These are phyloP conservation scores for Hyaloscypha variabilis DNA, from an alignment of 495 filamentous ascomycete species.

Conservation along the genomic window DNA sequence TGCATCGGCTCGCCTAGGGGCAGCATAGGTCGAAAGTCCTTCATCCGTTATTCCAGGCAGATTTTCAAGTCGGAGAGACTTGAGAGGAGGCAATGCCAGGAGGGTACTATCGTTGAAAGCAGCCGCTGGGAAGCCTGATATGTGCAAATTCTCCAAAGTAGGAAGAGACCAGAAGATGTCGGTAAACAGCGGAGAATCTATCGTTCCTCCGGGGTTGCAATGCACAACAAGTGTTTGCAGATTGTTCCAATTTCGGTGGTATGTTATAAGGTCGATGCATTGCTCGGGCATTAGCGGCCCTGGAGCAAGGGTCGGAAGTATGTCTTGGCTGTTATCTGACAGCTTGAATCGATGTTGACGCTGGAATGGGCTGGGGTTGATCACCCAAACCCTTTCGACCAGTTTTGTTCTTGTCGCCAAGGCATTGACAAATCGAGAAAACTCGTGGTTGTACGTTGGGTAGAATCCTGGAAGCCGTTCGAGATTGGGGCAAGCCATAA, in stretches of 20 bases:
- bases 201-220: conserved; percentile 60
- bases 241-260: conserved; percentile 70
- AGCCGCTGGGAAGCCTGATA: conserved; percentile 71
- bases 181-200: conserved; percentile 70
- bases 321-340: conserved; percentile 13
- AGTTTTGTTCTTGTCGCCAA: conserved; percentile 74
- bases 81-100: conserved; percentile 70
- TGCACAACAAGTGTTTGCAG: conserved; percentile 78
- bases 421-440: conserved; percentile 75
- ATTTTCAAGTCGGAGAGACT: conserved; percentile 71
- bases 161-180: conserved; percentile 69
- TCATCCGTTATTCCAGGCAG: conserved; percentile 74
- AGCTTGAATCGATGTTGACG: conserved; percentile 28
- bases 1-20: conserved; percentile 54
- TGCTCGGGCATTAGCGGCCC: conserved; percentile 43
- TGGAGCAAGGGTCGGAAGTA: conserved; percentile 18
- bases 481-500: conserved; percentile 87
- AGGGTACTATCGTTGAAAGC: conserved; percentile 71
- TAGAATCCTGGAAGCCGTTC: conserved; percentile 74
- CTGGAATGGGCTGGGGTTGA: conserved; percentile 50
- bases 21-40: conserved; percentile 74
- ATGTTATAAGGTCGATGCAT: conserved; percentile 68
- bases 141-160: conserved; percentile 68
- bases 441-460: conserved; percentile 70
- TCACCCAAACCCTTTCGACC: conserved; percentile 80